Base-by-base conservation (phyloP, 352 stramenopile species). In the Pythium scleroteichum region DNA sequence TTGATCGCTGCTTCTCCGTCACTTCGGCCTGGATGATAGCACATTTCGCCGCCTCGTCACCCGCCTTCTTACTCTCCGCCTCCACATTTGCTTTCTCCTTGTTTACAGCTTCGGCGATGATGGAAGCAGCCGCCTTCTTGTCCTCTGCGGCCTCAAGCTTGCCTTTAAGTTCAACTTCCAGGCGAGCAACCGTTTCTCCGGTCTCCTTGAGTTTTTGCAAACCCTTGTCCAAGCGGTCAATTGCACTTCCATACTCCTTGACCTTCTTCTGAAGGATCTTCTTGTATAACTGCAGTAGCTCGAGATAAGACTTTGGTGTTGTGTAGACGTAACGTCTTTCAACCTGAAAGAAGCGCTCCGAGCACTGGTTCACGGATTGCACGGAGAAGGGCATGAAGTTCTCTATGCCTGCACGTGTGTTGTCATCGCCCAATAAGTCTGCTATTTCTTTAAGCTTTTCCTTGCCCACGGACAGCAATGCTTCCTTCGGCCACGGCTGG, bases 361-460 rank as follows among this genome's bases (percentile, higher is more conserved):
- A 88, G 35, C 90, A 93, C 38, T 92, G 73, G 71, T 98, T 98
- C 42, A 98, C 94, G 2, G 85, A 93, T 59, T 94, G 78, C 59
- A 98, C 98, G 23, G 94, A 98, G 64, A 96, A 97, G 16, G 94
- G 94, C 85, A 99, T 96, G 58, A 99, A 99, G 48, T 87, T 95
- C 59, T 98, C 94, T 48, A 98, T 98, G 10, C 88, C 93, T 1
- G 70, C 71, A 23, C 83, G 80, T 8, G 84, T 82, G 16, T 92
- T 80, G 6, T 95, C 83, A 4, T 78, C 76, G 9, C 92, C 95
- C 0, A 98, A 69, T 24, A 93, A 50, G 45, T 96, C 87, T 19
- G 63, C 71, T 51, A 95, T 92, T 39, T 96, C 84, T 50, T 94
- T 92, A 3, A 95, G 74, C 46, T 94, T 92, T 57, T 93, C 87